Evolutionary conservation across 2,329 filamentous ascomycete genomes (phyloP).

Genomic region (Alternaria gaisen): DNA sequence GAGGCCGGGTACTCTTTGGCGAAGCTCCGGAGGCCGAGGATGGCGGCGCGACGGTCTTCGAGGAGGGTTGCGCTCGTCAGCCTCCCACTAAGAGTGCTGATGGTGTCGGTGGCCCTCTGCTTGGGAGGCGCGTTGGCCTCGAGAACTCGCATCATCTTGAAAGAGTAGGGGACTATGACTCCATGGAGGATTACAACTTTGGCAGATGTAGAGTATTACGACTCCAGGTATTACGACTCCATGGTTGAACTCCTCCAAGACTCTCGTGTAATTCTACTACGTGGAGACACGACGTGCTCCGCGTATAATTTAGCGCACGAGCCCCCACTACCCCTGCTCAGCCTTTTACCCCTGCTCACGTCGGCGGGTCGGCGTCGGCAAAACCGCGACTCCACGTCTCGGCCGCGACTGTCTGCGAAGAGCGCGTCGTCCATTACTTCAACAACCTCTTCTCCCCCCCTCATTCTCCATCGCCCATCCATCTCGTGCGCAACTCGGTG

Average conservation of each 20-base stretch:
- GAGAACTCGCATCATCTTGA: constrained; percentile 63
- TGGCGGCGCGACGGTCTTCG: constrained; percentile 92
- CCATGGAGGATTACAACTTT: constrained; percentile 19
- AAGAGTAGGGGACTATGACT: constrained; percentile 22
- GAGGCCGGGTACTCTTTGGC: constrained; percentile 96
- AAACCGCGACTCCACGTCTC: constrained; percentile 30
- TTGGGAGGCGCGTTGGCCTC: constrained; percentile 84
- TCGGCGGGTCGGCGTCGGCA: constrained; percentile 29
- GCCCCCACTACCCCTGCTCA: not conserved
- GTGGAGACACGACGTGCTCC: constrained; percentile 12
- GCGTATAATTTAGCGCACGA: constrained; percentile 35
- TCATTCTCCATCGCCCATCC: constrained; percentile 13
- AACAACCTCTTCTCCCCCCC: not conserved
- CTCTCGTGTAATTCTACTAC: not conserved
- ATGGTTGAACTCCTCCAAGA: too few species aligned
- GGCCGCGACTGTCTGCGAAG: constrained; percentile 20
- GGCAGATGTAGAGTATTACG: too few species aligned
- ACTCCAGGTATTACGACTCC: too few species aligned
- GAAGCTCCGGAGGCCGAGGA: constrained; percentile 92
- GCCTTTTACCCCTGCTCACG: not conserved
- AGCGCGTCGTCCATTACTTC: constrained; percentile 13
- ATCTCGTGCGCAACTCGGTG: constrained; percentile 16
- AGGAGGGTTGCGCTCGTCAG: constrained; percentile 89
- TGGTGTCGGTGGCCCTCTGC: constrained; percentile 95
- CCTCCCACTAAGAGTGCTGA: constrained; percentile 85